These are phyloP conservation scores for Vanrija humicola DNA, from an alignment of 1,284 basidiomycete genomes.

Conservation along the genomic window DNA sequence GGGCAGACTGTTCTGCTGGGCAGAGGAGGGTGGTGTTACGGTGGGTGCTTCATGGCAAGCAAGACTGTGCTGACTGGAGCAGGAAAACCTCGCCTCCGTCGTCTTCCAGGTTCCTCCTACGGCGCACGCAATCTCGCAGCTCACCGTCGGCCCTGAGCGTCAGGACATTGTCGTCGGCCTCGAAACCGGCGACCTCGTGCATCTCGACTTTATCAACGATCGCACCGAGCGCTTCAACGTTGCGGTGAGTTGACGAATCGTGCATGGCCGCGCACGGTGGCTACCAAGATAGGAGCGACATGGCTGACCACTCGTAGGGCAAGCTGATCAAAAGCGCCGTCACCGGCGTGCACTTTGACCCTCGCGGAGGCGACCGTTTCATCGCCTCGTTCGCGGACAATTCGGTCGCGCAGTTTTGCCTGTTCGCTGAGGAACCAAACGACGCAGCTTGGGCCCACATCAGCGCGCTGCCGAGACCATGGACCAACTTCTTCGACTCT, in stretches of 20 bases:
- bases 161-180: slow-evolving; percentile 93
- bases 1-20: slow-evolving; percentile 74
- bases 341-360: slow-evolving; percentile 83
- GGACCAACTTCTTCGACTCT: slow-evolving; percentile 31
- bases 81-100: slow-evolving; percentile 82
- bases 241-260: slow-evolving; percentile 55
- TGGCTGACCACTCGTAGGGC: slow-evolving; percentile 53
- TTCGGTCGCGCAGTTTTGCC: slow-evolving; percentile 40
- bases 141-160: slow-evolving; percentile 60
- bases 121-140: slow-evolving; percentile 77
- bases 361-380: slow-evolving; percentile 75
- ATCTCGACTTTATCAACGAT: slow-evolving; percentile 67
- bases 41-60: neutral
- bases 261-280: neutral
- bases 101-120: slow-evolving; percentile 82
- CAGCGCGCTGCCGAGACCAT: slow-evolving; percentile 28
- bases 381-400: slow-evolving; percentile 81
- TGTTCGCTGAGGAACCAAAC: slow-evolving; percentile 42
- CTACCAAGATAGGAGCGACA: neutral
- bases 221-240: slow-evolving; percentile 90
- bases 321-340: slow-evolving; percentile 74
- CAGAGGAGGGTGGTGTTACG: slow-evolving; percentile 59
- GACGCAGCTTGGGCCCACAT: slow-evolving; percentile 19
- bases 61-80: neutral
- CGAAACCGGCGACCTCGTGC: slow-evolving; percentile 83